phyloP scores from a whole-genome alignment of 2,329 filamentous ascomycete species.

The Aspergillus calidoustus region DNA sequence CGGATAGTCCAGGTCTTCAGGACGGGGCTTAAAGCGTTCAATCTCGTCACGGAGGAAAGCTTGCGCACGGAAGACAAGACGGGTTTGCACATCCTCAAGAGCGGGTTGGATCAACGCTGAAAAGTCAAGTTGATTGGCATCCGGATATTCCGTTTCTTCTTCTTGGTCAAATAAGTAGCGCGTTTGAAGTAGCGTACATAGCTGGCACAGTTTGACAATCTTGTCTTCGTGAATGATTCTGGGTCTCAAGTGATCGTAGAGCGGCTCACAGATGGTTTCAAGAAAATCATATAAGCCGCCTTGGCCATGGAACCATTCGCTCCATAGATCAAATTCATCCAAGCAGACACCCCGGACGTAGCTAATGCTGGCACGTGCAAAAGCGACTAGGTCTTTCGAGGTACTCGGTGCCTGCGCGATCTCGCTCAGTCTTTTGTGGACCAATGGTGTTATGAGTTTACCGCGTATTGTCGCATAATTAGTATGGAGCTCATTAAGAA shows the following conservation, averaged over 20 bases:
- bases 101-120: constrained; percentile 65
- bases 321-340: constrained; percentile 71
- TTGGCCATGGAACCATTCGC: constrained; percentile 68
- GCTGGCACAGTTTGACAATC: constrained; percentile 68
- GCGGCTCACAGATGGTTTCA: constrained; percentile 68
- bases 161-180: constrained; percentile 66
- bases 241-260: constrained; percentile 69
- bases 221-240: constrained; percentile 70
- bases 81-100: constrained; percentile 69
- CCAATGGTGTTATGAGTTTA: constrained; percentile 64
- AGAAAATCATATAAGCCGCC: constrained; percentile 68
- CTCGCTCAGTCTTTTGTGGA: constrained; percentile 62
- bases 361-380: constrained; percentile 67
- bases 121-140: constrained; percentile 64
- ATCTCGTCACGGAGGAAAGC: constrained; percentile 69
- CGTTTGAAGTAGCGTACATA: constrained; percentile 69
- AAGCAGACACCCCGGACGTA: constrained; percentile 69
- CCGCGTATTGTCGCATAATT: constrained; percentile 65
- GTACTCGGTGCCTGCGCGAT: constrained; percentile 63
- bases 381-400: constrained; percentile 66
- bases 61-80: constrained; percentile 68
- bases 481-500: constrained; percentile 68
- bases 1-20: constrained; percentile 69
- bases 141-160: constrained; percentile 55
- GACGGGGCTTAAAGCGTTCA: constrained; percentile 67